These are phyloP conservation scores for Fusarium pilosicola DNA, from an alignment of 2,329 filamentous ascomycete genomes.

Conservation along the genomic window DNA sequence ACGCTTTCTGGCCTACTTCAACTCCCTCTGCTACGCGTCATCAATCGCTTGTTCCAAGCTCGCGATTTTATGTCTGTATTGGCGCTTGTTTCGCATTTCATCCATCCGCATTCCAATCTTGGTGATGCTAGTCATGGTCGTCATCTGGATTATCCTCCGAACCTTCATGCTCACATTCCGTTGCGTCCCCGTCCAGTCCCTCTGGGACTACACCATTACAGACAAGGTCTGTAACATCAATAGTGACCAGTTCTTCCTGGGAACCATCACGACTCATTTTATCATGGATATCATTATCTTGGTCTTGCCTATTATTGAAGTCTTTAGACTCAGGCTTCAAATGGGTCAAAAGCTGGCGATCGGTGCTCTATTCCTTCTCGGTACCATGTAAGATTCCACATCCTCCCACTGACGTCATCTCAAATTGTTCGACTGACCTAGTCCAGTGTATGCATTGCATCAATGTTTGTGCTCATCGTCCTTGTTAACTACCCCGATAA, in stretches of 20 bases:
- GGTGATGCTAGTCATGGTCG: constrained; percentile 35
- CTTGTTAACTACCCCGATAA: constrained; percentile 6
- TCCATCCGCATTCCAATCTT: constrained; percentile 43
- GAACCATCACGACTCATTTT: constrained; percentile 46
- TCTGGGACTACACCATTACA: constrained; percentile 46
- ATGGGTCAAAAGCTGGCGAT: constrained; percentile 12
- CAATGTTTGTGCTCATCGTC: constrained; percentile 20
- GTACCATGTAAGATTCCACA: neutral
- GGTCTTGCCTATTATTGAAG: constrained; percentile 41
- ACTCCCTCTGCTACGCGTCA: constrained; percentile 37
- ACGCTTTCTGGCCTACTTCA: constrained; percentile 27
- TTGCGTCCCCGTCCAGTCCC: constrained; percentile 47
- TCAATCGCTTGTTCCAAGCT: constrained; percentile 44
- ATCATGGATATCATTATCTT: constrained; percentile 48
- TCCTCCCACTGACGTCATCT: accelerated
- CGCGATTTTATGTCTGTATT: constrained; percentile 46
- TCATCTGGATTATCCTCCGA: constrained; percentile 43
- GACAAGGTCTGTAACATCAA: constrained; percentile 46
- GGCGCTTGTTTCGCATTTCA: constrained; percentile 43
- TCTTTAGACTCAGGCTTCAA: neutral
- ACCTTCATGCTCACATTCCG: constrained; percentile 49
- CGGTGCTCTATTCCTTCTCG: constrained; percentile 1
- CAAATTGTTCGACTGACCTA: neutral
- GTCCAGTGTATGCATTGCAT: constrained; percentile 29
- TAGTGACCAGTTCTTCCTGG: constrained; percentile 46